phyloP scores from a whole-genome alignment of 2,329 filamentous ascomycete species.

The Paecilomyces sp. region DNA sequence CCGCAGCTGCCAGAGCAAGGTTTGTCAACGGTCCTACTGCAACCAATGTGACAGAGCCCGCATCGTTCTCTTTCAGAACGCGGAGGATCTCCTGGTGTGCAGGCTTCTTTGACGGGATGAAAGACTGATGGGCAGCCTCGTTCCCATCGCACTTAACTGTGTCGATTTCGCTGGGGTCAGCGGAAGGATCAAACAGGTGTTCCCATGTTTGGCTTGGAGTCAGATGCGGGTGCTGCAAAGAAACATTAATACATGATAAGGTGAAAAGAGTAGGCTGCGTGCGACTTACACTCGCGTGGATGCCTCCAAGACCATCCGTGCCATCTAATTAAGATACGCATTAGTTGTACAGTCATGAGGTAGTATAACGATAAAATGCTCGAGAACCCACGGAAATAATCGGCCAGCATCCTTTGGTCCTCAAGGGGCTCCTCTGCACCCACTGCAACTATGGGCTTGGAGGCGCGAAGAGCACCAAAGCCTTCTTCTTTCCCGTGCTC shows the following conservation, averaged over 20 bases:
- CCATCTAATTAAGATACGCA: slow-evolving; percentile 51
- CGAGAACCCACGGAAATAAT: slow-evolving; percentile 70
- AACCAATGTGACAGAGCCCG: slow-evolving; percentile 80
- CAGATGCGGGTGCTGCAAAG: slow-evolving; percentile 59
- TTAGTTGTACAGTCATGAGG: neutral
- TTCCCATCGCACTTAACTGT: slow-evolving; percentile 29
- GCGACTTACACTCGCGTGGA: slow-evolving; percentile 48
- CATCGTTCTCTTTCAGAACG: slow-evolving; percentile 71
- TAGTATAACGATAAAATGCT: neutral
- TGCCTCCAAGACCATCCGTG: slow-evolving; percentile 66
- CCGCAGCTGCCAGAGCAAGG: slow-evolving; percentile 76
- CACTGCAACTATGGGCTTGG: slow-evolving; percentile 77
- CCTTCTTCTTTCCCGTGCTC: slow-evolving; percentile 59
- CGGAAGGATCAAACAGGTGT: slow-evolving; percentile 53
- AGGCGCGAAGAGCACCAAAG: slow-evolving; percentile 64
- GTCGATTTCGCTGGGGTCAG: slow-evolving; percentile 40
- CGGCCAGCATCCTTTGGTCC: slow-evolving; percentile 70
- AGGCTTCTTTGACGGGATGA: slow-evolving; percentile 65
- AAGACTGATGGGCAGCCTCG: slow-evolving; percentile 44
- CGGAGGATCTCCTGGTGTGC: slow-evolving; percentile 87
- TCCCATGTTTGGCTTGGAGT: slow-evolving; percentile 69
- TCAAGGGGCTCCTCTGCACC: slow-evolving; percentile 81
- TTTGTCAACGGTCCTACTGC: slow-evolving; percentile 92
- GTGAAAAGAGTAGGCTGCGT: neutral
- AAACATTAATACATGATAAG: slow-evolving; percentile 11